Base-by-base conservation (phyloP, 2,329 filamentous ascomycete species). In the Uncinocarpus reesii region DNA sequence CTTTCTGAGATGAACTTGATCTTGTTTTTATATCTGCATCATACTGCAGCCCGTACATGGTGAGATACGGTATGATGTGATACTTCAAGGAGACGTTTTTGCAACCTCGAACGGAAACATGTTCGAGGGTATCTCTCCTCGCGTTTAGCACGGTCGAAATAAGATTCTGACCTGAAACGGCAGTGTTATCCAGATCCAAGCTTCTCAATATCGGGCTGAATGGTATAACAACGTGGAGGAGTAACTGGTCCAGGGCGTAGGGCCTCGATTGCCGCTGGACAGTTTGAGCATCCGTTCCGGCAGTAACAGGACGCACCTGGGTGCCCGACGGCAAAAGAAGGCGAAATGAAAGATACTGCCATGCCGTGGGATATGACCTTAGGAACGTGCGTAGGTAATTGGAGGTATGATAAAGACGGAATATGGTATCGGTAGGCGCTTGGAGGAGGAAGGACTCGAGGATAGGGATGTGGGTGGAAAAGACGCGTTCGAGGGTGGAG, bases 1-100 rank as follows among this genome's bases (percentile, higher is more conserved):
- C 64, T 16, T 57, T 52, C 4, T 59, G 55, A 7, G 59, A 60
- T 42, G 55, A 60, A 7, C 60, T 65, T 31, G 58, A 59, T 26
- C 61, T 67, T 42, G 63, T 65, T 48, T 62, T 62, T 64, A 71
- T 70, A 60, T 64, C 69, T 58, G 70, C 64, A 62, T 66, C 66
- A 47, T 60, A 65, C 52, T 65, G 66, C 26, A 71, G 56, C 4
- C 66, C 68, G 48, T 69, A 70, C 65, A 73, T 67, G 37, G 66
- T 70, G 42, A 75, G 68, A 55, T 77, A 79, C 1, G 77, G 77
- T 46, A 79, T 75, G 51, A 80, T 76, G 57, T 80, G 77, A 58
- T 80, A 80, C 58, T 80, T 80, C 54, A 80, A 71, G 10, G 76
- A 79, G 31, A 80, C 77, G 59, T 80, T 79, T 62, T 80, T 79